These are phyloP conservation scores for Cynara cardunculus DNA, from an alignment of 129 eudicot genomes.

Conservation along the genomic window DNA sequence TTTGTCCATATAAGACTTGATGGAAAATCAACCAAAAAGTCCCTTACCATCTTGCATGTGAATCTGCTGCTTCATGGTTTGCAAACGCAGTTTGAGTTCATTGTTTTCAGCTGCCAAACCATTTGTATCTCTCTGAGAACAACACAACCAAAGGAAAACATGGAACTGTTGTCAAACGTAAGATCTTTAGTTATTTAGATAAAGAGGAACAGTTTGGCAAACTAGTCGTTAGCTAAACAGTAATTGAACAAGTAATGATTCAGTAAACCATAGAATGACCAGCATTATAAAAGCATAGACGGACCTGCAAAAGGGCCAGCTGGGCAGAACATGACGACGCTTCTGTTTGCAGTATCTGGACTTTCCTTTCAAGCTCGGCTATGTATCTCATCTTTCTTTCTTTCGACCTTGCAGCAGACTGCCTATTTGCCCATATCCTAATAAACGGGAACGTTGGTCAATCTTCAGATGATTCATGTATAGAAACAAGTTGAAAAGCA, in stretches of 20 bases:
- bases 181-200: not conserved
- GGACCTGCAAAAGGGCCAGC: slow-evolving; percentile 66
- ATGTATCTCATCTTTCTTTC: slow-evolving; percentile 91
- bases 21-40: not conserved
- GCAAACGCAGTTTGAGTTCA: slow-evolving; percentile 69
- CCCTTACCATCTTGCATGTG: slow-evolving; percentile 74
- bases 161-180: not conserved
- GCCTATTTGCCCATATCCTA: slow-evolving; percentile 95
- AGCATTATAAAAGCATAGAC: not conserved
- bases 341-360: slow-evolving; percentile 67
- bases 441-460: not conserved
- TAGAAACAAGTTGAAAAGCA: not conserved
- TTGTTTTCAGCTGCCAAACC: slow-evolving; percentile 62
- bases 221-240: not conserved
- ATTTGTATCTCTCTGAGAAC: slow-evolving; percentile 58
- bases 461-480: not conserved
- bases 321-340: slow-evolving; percentile 64
- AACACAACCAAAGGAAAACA: not conserved
- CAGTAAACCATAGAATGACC: not conserved
- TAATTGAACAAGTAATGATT: not conserved
- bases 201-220: not conserved
- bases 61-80: slow-evolving; percentile 67
- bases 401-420: slow-evolving; percentile 91
- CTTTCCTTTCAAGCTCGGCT: slow-evolving; percentile 73
- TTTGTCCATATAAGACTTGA: no score